These are phyloP conservation scores for Phaeophleospora eucalypticola DNA, from an alignment of 2,329 filamentous ascomycete species.

Conservation along the genomic window DNA sequence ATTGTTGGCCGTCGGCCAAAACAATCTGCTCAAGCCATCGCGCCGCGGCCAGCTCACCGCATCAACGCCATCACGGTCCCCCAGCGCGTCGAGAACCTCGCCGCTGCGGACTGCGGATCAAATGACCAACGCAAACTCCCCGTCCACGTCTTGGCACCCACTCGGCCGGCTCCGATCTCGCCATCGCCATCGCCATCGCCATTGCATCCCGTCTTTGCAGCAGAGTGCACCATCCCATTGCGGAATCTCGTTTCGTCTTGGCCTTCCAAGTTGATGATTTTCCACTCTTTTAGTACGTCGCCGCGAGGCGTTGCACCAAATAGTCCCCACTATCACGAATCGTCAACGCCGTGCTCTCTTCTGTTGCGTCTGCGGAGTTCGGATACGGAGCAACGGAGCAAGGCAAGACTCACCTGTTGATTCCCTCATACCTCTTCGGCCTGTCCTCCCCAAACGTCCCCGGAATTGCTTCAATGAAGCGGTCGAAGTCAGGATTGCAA, in stretches of 20 bases:
- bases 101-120: too few relatives aligned
- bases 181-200: background rate
- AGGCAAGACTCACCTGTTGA: constrained; percentile 49
- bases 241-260: too few relatives aligned
- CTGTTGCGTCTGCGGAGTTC: background rate
- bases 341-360: background rate
- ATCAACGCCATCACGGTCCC: background rate
- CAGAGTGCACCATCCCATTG: too few relatives aligned
- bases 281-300: constrained; percentile 61
- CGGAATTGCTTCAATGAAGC: constrained; percentile 73
- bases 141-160: too few relatives aligned
- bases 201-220: background rate
- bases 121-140: too few relatives aligned
- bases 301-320: constrained; percentile 68
- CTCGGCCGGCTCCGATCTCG: constrained; percentile 2
- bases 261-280: too few relatives aligned
- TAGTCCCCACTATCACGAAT: constrained; percentile 63
- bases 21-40: background rate
- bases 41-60: background rate
- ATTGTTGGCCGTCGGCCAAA: background rate
- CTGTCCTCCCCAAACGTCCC: constrained; percentile 63
- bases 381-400: background rate
- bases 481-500: constrained; percentile 78
- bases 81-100: background rate
- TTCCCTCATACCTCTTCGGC: constrained; percentile 73